Percentiles rank a stretch among this genome's conserved stretches.
phyloP scores from a whole-genome alignment of 1,284 basidiomycete genomes.

The Chalciporus sp. region DNA sequence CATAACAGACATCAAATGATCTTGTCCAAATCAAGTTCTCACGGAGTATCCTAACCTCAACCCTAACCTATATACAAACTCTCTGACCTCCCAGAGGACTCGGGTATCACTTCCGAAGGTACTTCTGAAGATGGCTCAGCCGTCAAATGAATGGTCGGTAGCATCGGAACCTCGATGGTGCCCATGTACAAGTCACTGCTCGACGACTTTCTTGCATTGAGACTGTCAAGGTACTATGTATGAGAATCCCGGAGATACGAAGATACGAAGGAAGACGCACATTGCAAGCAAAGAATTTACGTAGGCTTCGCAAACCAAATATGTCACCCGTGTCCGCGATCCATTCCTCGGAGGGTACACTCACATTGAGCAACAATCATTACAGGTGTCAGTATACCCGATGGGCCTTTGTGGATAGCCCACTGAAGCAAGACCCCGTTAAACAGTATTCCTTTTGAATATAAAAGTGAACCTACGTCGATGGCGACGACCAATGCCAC shows the following conservation, averaged over 20 bases:
- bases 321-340: neutral
- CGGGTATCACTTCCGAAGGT: neutral
- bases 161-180: neutral
- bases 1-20: too few relatives aligned
- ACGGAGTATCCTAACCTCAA: too few relatives aligned
- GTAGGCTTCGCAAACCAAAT: neutral
- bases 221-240: neutral
- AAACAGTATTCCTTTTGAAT: neutral
- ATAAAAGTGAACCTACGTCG: neutral
- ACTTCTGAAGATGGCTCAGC: conserved; percentile 1
- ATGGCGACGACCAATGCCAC: neutral
- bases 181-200: neutral
- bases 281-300: conserved; percentile 1
- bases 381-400: neutral
- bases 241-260: neutral
- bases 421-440: neutral
- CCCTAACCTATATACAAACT: too few relatives aligned
- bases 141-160: neutral
- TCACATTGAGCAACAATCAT: neutral
- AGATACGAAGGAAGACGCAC: neutral
- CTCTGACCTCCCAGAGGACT: too few relatives aligned
- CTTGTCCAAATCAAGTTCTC: too few relatives aligned
- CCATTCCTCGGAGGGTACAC: neutral
- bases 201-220: neutral
- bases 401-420: neutral